These are phyloP conservation scores for Pythium grandisporangium DNA, from an alignment of 352 stramenopile species.

Conservation along the genomic window DNA sequence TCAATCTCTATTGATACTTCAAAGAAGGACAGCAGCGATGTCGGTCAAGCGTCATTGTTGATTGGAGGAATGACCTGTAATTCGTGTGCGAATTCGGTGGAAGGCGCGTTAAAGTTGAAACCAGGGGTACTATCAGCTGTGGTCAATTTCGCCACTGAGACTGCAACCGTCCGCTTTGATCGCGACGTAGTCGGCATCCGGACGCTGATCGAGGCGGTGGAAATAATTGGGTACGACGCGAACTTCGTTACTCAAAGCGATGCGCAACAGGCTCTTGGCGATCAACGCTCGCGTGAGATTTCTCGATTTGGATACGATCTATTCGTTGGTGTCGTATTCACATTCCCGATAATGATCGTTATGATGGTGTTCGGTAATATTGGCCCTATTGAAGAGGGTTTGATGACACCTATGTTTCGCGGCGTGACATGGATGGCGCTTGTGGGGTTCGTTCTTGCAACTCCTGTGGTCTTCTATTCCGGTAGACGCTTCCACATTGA, in stretches of 20 bases:
- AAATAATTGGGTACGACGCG: slow-evolving; percentile 87
- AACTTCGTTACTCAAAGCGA: slow-evolving; percentile 55
- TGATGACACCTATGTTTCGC: slow-evolving; percentile 42
- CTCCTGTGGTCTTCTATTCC: slow-evolving; percentile 94
- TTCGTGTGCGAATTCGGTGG: slow-evolving; percentile 88
- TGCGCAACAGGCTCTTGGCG: slow-evolving; percentile 68
- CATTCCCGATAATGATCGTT: slow-evolving; percentile 90
- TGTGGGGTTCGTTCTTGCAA: slow-evolving; percentile 79
- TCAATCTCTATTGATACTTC: no score
- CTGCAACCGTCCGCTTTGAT: slow-evolving; percentile 69
- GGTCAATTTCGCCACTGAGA: slow-evolving; percentile 86
- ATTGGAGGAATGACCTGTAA: slow-evolving; percentile 90
- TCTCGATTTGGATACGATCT: slow-evolving; percentile 78
- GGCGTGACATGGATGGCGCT: slow-evolving; percentile 73
- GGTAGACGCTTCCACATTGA: slow-evolving; percentile 92
- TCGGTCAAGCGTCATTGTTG: slow-evolving; percentile 54
- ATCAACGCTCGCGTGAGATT: slow-evolving; percentile 76
- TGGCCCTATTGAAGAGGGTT: slow-evolving; percentile 22
- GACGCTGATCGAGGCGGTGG: slow-evolving; percentile 81
- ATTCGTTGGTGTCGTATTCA: slow-evolving; percentile 86
- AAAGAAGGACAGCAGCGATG: slow-evolving; percentile 15
- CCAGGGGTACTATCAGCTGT: slow-evolving; percentile 65
- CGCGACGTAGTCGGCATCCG: slow-evolving; percentile 67
- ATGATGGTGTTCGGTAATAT: slow-evolving; percentile 89
- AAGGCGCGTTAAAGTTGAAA: slow-evolving; percentile 71